These are phyloP conservation scores for Dioscorea zingiberensis DNA, from an alignment of 106 monocot genomes.

Conservation along the genomic window DNA sequence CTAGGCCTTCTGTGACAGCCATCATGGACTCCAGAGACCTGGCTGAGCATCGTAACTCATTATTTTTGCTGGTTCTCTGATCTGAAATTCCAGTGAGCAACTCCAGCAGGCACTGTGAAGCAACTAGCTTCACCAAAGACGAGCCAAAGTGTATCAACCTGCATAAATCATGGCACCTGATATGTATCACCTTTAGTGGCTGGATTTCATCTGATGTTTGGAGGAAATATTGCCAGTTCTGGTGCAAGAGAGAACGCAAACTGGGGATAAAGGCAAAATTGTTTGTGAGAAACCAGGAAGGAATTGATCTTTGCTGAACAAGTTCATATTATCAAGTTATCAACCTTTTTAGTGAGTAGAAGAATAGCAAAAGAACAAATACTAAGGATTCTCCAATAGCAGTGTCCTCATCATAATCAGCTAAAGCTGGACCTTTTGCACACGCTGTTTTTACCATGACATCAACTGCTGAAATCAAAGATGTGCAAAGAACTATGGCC, in stretches of 20 bases:
- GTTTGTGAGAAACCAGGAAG: too few relatives aligned
- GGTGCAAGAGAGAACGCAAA: conserved; percentile 32
- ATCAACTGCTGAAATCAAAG: conserved; percentile 46
- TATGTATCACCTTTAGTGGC: conserved; percentile 29
- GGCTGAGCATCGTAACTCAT: conserved; percentile 41
- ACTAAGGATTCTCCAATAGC: conserved; percentile 33
- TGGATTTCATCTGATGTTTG: conserved; percentile 23
- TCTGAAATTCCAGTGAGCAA: conserved; percentile 56
- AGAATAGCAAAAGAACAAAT: conserved; percentile 56
- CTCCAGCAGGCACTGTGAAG: conserved; percentile 76
- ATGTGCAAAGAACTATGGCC: conserved; percentile 52
- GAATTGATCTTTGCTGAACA: too few relatives aligned
- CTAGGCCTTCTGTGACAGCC: conserved; percentile 52
- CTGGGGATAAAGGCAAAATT: conserved; percentile 27
- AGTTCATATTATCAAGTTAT: conserved; percentile 11
- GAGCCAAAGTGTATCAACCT: conserved; percentile 71
- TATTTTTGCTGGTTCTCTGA: conserved; percentile 17
- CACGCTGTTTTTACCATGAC: conserved; percentile 45
- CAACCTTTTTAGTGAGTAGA: conserved; percentile 85
- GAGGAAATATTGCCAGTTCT: conserved; percentile 74
- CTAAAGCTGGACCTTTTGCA: conserved; percentile 64
- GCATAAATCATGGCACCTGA: conserved; percentile 77
- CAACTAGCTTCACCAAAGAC: conserved; percentile 49
- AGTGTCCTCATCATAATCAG: conserved; percentile 58
- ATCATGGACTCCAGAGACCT: conserved; percentile 57